A percentile compares a stretch with the other conserved stretches of the same genome.
Conservation (phyloP, 305 asterid species). For the Fraxinus albicans region DNA sequence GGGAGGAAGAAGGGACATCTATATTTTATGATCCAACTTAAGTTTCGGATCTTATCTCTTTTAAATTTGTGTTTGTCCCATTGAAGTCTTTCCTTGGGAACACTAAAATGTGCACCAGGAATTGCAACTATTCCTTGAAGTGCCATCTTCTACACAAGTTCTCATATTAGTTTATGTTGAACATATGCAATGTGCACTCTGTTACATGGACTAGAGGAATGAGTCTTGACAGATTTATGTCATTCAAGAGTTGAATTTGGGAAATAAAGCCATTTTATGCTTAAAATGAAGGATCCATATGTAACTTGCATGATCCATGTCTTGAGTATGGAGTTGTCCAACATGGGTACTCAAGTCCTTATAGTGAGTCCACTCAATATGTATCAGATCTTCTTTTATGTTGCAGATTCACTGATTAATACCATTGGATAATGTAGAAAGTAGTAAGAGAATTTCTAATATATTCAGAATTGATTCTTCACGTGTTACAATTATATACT, state of each 20-base stretch:
- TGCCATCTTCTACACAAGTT: not conserved
- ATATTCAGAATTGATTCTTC: too few relatives aligned
- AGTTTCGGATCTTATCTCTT: not conserved
- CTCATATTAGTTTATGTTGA: not conserved
- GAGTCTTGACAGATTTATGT: not conserved
- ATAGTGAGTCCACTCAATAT: not conserved
- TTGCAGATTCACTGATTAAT: not conserved
- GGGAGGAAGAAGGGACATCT: slow-evolving; percentile 22
- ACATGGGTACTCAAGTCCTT: not conserved
- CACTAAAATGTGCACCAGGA: not conserved
- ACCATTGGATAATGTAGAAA: not conserved
- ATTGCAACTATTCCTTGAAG: not conserved
- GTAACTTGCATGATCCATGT: not conserved
- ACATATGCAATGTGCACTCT: not conserved
- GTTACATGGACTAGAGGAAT: not conserved
- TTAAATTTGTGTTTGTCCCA: not conserved
- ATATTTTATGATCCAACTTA: slow-evolving; percentile 8
- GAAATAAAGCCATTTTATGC: not conserved
- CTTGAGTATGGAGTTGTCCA: not conserved
- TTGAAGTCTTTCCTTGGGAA: not conserved
- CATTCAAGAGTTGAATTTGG: not conserved
- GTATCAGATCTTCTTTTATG: not conserved
- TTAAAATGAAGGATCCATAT: not conserved
- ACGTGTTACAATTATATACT: too few relatives aligned
- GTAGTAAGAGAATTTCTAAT: too few relatives aligned